Conservation (phyloP, 192 early-diverging fungal species). For the Coemansia brasiliensis region DNA sequence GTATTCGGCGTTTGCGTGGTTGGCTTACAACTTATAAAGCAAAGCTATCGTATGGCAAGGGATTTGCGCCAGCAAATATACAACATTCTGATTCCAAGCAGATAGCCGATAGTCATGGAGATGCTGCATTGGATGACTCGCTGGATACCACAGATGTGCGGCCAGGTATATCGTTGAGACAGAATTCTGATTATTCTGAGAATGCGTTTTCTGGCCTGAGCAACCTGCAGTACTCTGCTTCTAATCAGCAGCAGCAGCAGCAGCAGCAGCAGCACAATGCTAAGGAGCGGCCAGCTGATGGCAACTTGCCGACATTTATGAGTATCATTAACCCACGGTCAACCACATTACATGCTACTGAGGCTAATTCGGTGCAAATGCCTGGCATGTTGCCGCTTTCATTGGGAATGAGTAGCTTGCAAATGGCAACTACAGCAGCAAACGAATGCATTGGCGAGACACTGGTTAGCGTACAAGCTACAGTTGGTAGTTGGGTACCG, state of each 20-base stretch:
- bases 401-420: constrained; percentile 24
- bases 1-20: constrained; percentile 24
- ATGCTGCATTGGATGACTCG: background rate
- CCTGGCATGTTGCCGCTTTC: constrained; percentile 31
- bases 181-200: background rate
- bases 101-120: background rate
- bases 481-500: constrained; percentile 27
- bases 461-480: constrained; percentile 8
- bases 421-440: background rate
- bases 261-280: no score
- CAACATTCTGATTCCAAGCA: background rate
- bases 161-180: background rate
- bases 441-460: background rate
- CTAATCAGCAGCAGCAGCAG: background rate
- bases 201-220: background rate
- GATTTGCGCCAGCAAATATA: constrained; percentile 14
- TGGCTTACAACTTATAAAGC: constrained; percentile 46
- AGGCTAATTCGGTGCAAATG: constrained; percentile 15
- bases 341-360: background rate
- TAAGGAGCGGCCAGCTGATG: constrained; percentile 4
- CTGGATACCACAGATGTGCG: background rate
- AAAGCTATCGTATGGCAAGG: constrained; percentile 24
- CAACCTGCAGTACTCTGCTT: constrained; percentile 25
- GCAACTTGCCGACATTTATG: constrained; percentile 31
- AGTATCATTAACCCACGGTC: constrained; percentile 45